Conservation (phyloP, 257 asterid genomes). For the Scutellaria barbata region DNA sequence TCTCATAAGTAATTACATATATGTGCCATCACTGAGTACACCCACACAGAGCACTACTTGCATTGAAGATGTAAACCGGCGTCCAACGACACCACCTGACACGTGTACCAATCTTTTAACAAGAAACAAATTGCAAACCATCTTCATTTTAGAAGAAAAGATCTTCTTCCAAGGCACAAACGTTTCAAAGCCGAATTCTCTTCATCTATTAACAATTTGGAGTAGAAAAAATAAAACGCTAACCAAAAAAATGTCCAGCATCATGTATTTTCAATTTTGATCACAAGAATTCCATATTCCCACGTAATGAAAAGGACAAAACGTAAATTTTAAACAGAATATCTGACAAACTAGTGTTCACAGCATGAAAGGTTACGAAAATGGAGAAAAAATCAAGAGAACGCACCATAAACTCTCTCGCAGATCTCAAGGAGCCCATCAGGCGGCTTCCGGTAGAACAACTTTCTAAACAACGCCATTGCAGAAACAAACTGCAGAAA, state of each 20-base stretch:
- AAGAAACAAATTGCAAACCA: constrained; percentile 1
- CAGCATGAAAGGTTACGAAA: constrained; percentile 11
- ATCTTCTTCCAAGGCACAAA: constrained; percentile 6
- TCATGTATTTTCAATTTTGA: constrained; percentile 13
- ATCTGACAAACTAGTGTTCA: constrained; percentile 23
- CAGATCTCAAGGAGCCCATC: constrained; percentile 92
- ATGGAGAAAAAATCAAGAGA: constrained; percentile 6
- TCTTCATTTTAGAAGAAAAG: neutral
- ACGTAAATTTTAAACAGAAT: neutral
- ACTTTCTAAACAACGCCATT: constrained; percentile 73
- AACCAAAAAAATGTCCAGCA: constrained; percentile 28
- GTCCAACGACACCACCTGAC: neutral
- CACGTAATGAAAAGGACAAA: neutral
- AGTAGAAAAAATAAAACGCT: constrained; percentile 24
- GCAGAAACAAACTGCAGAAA: constrained; percentile 31
- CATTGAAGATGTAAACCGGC: neutral
- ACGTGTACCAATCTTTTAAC: neutral
- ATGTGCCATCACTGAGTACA: neutral
- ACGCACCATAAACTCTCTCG: constrained; percentile 86
- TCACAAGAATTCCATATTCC: constrained; percentile 15
- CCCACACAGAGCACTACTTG: constrained; percentile 23
- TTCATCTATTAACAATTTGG: constrained; percentile 19
- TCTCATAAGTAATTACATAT: neutral
- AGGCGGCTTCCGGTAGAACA: constrained; percentile 88
- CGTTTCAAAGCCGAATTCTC: constrained; percentile 17